phyloP scores from a whole-genome alignment of 805 yeast species.

The Candida silvicultrix region DNA sequence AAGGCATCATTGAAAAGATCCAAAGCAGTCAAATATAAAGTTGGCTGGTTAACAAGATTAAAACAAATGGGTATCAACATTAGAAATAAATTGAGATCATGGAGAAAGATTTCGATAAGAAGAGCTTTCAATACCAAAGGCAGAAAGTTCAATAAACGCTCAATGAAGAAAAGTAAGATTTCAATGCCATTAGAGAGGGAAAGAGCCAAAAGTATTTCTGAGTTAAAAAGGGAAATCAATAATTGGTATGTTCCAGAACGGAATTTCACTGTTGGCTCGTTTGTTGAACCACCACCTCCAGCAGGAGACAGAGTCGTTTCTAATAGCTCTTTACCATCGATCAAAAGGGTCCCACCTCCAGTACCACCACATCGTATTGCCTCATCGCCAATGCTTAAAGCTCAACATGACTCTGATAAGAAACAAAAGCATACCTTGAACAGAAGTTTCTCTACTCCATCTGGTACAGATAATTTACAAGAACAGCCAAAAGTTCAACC shows the following conservation, averaged over 20 bases:
- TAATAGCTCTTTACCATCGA: background rate
- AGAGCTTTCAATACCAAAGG: slow-evolving; percentile 9
- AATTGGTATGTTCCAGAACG: slow-evolving; percentile 10
- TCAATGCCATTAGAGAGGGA: slow-evolving; percentile 7
- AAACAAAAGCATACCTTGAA: background rate
- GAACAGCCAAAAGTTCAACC: background rate
- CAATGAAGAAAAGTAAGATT: slow-evolving; percentile 3
- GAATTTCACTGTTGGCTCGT: background rate
- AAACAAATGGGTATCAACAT: slow-evolving; percentile 20
- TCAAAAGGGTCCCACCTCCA: slow-evolving; percentile 9
- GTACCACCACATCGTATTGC: slow-evolving; percentile 21
- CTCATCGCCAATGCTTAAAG: slow-evolving; percentile 11
- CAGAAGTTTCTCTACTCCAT: background rate
- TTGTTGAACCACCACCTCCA: slow-evolving; percentile 4
- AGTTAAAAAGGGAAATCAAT: slow-evolving; percentile 20
- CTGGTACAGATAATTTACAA: background rate
- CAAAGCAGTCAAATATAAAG: slow-evolving; percentile 30
- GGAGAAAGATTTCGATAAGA: slow-evolving; percentile 23
- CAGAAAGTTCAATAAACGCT: slow-evolving; percentile 3
- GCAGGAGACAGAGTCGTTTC: slow-evolving; percentile 4
- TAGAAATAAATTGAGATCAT: slow-evolving; percentile 18
- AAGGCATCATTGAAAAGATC: slow-evolving; percentile 24
- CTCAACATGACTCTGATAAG: background rate
- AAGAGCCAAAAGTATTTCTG: slow-evolving; percentile 19
- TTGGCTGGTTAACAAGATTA: slow-evolving; percentile 30